Base-by-base conservation (phyloP, 2,329 filamentous ascomycete species). In the Beauveria sp. region DNA sequence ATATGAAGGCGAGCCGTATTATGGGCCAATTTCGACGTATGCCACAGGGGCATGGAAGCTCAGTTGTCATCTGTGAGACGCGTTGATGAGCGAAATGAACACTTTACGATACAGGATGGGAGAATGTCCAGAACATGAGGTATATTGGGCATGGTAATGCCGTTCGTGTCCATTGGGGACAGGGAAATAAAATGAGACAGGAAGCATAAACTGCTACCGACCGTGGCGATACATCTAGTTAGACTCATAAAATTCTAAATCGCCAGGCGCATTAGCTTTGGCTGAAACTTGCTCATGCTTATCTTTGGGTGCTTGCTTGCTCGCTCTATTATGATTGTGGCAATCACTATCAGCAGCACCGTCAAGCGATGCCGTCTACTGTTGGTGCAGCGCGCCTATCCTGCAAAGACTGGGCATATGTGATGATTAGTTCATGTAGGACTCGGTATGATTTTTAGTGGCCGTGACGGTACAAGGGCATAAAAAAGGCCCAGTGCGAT, bases 71-170 rank as follows among this genome's bases (percentile, higher is more conserved):
- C 37, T 4, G 43, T 46, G 53, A 44, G 53, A 14, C 37, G 18
- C 20, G 53, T 56, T n/a, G 47, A 55, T 46, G 44, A 53, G 53
- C 54, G 53, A 20, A 53, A 61, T 52, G 59, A 61, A 53, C 53
- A 61, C 50, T 61, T 61, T 53, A 61, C 43, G 59, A 61, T 61
- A 61, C 59, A 61, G 59, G 59, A 61, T 56, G 59, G 59, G 46
- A 53, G 59, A 55, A 61, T 56, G 46, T 51, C 52, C 52, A 40
- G 44, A 61, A 55, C 55, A 56, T 22, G 53, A 41, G 47, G 28
- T 54, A 46, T 18, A 46, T 24, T 50, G 54, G 52, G 59, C 59
- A 57, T 57, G 34, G 22, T 52, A 57, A 56, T 56, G 54, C 53
- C 59, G 26, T 28, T 61, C 28, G 28, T 53, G 59, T 52, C 47